A percentile compares a stretch with the other conserved stretches of the same genome.
phyloP scores from a whole-genome alignment of 2,329 filamentous ascomycete species.

The Calonectria pauciramosa region DNA sequence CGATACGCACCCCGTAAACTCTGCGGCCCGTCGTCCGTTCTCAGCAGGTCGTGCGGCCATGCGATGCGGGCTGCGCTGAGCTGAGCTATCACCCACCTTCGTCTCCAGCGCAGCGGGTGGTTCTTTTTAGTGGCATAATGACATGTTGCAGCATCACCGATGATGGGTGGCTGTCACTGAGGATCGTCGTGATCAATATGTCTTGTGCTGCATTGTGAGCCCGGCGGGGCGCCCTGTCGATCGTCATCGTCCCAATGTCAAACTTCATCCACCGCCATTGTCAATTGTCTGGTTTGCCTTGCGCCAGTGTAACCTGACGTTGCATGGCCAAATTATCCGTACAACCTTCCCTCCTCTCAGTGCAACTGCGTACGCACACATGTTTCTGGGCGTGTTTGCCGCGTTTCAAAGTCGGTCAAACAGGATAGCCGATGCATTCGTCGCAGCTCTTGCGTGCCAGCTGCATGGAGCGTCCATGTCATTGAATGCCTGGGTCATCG shows the following conservation, averaged over 20 bases:
- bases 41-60: slow-evolving; percentile 28
- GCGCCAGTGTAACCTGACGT: slow-evolving; percentile 1
- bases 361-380: background rate
- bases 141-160: background rate
- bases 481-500: background rate
- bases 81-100: background rate
- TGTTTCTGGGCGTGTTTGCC: background rate
- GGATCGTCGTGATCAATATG: background rate
- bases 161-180: background rate
- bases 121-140: background rate
- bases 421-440: background rate
- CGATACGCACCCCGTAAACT: slow-evolving; percentile 14
- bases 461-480: background rate
- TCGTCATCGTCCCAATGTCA: slow-evolving; percentile 36
- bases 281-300: slow-evolving; percentile 19
- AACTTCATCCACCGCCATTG: slow-evolving; percentile 11
- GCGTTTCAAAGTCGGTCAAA: background rate
- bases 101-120: background rate
- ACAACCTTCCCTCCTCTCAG: background rate
- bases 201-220: background rate
- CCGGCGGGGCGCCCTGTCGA: slow-evolving; percentile 23
- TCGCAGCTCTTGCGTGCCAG: background rate
- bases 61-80: background rate
- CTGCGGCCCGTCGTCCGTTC: slow-evolving; percentile 18
- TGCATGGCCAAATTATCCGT: background rate